Evolutionary conservation across 1,139 yeast species (phyloP), one percentile per base, ranked within the genome.

Genomic region (Pichia sp.): DNA sequence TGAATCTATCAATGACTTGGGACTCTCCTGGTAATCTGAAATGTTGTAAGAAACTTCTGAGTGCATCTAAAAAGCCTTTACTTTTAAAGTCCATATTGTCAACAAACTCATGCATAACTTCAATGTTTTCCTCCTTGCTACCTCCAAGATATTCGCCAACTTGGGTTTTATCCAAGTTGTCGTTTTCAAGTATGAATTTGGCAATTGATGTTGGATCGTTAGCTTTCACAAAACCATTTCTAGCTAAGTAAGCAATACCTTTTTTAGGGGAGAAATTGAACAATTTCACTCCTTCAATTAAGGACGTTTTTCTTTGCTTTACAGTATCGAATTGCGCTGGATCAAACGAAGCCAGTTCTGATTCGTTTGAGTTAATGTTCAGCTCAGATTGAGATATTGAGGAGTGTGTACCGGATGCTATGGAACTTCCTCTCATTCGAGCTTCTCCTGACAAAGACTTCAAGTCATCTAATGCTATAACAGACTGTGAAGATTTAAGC

Each of bases 1-100:
- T 90, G 67, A 85, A 90, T 64, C 99, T 79, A 75, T 95, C 99
- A 69, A 95, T 92, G 67, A 93, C 93, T 71, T 95, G 99, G 1
- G 97, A 92, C 72, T 95, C 99, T 49, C 99, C 99, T 0, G 99
- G 99, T 57, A 95, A 77, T 68, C 99, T 79, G 71, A 95, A 95
- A 47, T 84, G 78, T 68, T 95, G 99, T 57, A 95, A 77, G 65
- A 90, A 90, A 10, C 74, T 75, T 64, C 99, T 81, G 74, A 95
- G 75, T 0, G 98, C 95, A 62, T 85, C 96, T 8, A 92, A 95
- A 66, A 93, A 90, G 1, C 82, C 75, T 59, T 80, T 71, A 49
- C 77, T 76, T 13, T 79, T 73, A 67, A 93, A 93, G 57, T 90
- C 92, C 85, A 93, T 84, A 61, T 79, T 74, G 66, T 92, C 97